Evolutionary conservation across 2,329 filamentous ascomycete species (phyloP).

Genomic region (Neoascochyta sp.): DNA sequence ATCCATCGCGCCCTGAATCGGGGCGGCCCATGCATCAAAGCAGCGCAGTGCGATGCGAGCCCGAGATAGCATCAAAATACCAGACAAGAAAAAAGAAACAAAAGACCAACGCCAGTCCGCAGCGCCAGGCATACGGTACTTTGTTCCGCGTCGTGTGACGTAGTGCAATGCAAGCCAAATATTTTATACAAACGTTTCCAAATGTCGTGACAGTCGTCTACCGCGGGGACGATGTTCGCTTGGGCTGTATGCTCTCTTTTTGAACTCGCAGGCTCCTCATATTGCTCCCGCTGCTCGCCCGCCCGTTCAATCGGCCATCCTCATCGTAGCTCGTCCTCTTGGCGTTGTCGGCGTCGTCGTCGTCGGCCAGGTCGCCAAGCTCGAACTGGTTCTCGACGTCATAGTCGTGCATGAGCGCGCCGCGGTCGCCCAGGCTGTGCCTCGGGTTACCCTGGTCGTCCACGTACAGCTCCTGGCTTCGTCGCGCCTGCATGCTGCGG

Average conservation of each 20-base stretch:
- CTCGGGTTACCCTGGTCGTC: slow-evolving; percentile 37
- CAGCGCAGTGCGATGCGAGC: too few relatives aligned
- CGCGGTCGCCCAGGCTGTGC: slow-evolving; percentile 57
- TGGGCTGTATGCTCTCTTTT: slow-evolving; percentile 27
- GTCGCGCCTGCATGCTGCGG: slow-evolving; percentile 84
- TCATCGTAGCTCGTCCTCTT: slow-evolving; percentile 37
- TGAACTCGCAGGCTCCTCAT: slow-evolving; percentile 27
- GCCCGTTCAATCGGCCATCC: slow-evolving; percentile 13
- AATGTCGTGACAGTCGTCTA: slow-evolving; percentile 2
- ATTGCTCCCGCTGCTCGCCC: slow-evolving; percentile 19
- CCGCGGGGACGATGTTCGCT: slow-evolving; percentile 17
- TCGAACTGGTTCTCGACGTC: slow-evolving; percentile 75
- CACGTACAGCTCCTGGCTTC: slow-evolving; percentile 55
- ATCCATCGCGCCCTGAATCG: too few relatives aligned
- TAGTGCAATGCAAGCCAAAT: too few relatives aligned
- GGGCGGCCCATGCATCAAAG: too few relatives aligned
- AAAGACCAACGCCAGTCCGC: too few relatives aligned
- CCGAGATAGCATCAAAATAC: too few relatives aligned
- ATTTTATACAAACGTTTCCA: slow-evolving; percentile 4
- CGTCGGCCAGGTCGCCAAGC: slow-evolving; percentile 71
- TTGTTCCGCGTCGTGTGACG: too few relatives aligned
- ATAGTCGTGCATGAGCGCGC: slow-evolving; percentile 82
- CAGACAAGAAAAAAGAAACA: too few relatives aligned
- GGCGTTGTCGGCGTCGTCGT: slow-evolving; percentile 37
- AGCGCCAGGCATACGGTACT: slow-evolving; percentile 6